Base-by-base conservation (phyloP, 2,329 filamentous ascomycete genomes). In the Stagonosporopsis tanaceti region DNA sequence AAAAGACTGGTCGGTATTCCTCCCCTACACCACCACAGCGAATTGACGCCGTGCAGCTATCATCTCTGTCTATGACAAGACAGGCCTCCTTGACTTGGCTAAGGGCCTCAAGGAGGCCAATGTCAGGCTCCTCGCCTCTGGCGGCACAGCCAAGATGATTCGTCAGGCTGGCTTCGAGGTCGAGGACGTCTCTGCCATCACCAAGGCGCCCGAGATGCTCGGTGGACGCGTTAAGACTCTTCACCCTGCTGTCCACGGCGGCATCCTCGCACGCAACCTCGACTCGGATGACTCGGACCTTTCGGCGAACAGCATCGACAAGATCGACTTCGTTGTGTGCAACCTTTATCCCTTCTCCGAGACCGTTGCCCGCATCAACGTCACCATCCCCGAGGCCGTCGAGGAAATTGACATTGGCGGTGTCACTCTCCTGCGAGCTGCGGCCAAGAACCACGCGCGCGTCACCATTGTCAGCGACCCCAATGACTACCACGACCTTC, bases 261-360 rank as follows among this genome's bases (percentile, higher is more conserved):
- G 91, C 65, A 98, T 99, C 69, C 89, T 99, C 61, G 95, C 95
- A 59, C 92, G 95, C 65, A 89, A 98, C 79, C 89, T 98, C 66
- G 93, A 91, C 66, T 94, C 93, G 14, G 95, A 99, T 79, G 92
- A 98, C 81, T 96, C 97, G 80, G 95, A 99, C 75, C 89, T 99
- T 47, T 92, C 72, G 4, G 70, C 72, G 20, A 74, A 76, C 65
- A 76, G 73, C 67, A 76, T 76, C 50, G 72, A 76, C 55, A 76
- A 76, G 70, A 76, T 79, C 47, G 77, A 79, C 64, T 79, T 75
- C 47, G 75, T 77, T 52, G 79, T 99, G 76, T 98, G 95, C 89
- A 99, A 99, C 82, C 86, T 99, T 40, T 98, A 99, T 80, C 95
- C 95, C 12, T 99, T 99, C 88, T 97, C 97, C 83, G 93, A 98